Conservation (phyloP, 2,329 filamentous ascomycete genomes). For the Alternaria incomplexa region DNA sequence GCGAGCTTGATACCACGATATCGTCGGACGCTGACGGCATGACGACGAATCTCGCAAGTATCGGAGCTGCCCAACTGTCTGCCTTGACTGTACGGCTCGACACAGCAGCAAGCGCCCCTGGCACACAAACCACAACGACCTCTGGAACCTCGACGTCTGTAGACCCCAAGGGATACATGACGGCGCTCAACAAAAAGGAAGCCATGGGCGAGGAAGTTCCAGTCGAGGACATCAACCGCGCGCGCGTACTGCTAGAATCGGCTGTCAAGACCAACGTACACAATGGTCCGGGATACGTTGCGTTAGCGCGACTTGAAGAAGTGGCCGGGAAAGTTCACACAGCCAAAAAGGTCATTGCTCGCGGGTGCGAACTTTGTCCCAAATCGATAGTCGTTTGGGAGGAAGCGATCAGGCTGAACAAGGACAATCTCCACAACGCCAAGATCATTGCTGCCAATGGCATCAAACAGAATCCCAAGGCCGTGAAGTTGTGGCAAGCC, state of each 20-base stretch:
- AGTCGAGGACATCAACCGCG: conserved; percentile 93
- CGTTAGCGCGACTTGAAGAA: conserved; percentile 89
- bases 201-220: conserved; percentile 75
- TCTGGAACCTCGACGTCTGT: conserved; percentile 87
- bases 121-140: conserved; percentile 67
- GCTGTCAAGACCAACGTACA: conserved; percentile 97
- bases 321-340: conserved; percentile 89
- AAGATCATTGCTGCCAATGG: conserved; percentile 95
- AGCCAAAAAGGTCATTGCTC: conserved; percentile 84
- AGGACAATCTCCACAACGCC: conserved; percentile 79
- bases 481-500: conserved; percentile 90
- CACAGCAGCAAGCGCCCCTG: conserved; percentile 73
- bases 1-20: conserved; percentile 87
- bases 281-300: conserved; percentile 95
- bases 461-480: conserved; percentile 88
- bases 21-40: conserved; percentile 73
- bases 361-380: conserved; percentile 88
- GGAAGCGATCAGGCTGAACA: conserved; percentile 89
- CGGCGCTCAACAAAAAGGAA: conserved; percentile 83
- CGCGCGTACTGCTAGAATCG: conserved; percentile 89
- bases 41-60: conserved; percentile 97
- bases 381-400: conserved; percentile 96
- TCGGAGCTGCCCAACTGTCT: conserved; percentile 94
- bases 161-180: conserved; percentile 94
- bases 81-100: conserved; percentile 93